Conservation (phyloP, 176 grass and related monocot species). For the Panicum miliaceum region DNA sequence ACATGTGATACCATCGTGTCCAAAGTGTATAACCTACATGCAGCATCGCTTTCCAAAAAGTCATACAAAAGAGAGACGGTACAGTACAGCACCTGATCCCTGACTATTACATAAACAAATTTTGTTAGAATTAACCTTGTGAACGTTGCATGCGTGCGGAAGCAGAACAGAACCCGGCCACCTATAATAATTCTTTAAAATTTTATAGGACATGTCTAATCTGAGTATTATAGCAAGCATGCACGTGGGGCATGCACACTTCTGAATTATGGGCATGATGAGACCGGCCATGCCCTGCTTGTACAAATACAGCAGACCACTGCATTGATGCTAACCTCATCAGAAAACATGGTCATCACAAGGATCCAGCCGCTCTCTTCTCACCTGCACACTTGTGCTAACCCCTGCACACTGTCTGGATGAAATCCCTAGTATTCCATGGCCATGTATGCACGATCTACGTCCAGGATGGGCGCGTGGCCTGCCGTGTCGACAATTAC, state of each 20-base stretch:
- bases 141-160: slow-evolving; percentile 36
- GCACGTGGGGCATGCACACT: not conserved
- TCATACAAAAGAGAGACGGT: not conserved
- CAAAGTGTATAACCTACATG: slow-evolving; percentile 1
- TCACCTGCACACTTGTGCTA: slow-evolving; percentile 1
- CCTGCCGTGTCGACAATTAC: slow-evolving; percentile 84
- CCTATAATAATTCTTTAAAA: not conserved
- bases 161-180: slow-evolving; percentile 12
- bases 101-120: not conserved
- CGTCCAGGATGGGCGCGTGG: slow-evolving; percentile 57
- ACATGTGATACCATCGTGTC: slow-evolving; percentile 5
- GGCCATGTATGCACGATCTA: slow-evolving; percentile 73
- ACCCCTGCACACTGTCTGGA: slow-evolving; percentile 72
- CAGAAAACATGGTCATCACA: slow-evolving; percentile 15
- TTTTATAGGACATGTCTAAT: not conserved
- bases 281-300: not conserved
- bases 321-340: not conserved
- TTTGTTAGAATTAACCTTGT: slow-evolving; percentile 34
- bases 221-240: not conserved
- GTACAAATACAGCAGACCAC: slow-evolving; percentile 7
- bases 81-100: slow-evolving; percentile 39
- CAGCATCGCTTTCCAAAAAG: slow-evolving; percentile 41
- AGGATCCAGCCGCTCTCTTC: slow-evolving; percentile 40
- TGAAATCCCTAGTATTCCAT: slow-evolving; percentile 74
- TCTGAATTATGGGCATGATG: not conserved